Percentiles rank a stretch among this genome's conserved stretches.
These are phyloP conservation scores for Saraca asoca DNA, from an alignment of 331 rosid species.

Conservation along the genomic window DNA sequence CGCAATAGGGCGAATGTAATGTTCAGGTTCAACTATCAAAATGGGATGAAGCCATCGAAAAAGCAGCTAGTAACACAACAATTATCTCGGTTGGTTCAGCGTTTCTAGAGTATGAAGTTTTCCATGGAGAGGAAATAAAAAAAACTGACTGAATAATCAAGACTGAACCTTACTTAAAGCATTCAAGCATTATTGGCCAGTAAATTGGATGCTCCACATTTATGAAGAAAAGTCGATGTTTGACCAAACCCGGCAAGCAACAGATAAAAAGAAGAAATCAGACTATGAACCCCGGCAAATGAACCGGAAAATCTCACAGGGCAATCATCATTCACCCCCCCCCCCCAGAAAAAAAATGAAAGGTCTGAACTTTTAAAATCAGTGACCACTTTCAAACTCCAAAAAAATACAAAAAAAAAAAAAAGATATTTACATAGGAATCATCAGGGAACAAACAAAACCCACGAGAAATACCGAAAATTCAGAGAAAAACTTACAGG, in stretches of 20 bases:
- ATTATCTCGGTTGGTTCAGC: constrained; percentile 2
- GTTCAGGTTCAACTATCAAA: neutral
- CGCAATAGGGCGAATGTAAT: neutral
- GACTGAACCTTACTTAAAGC: constrained; percentile 6
- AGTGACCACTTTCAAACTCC: constrained; percentile 3
- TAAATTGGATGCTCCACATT: constrained; percentile 1
- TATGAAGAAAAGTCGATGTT: neutral
- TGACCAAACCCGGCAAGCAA: constrained; percentile 33
- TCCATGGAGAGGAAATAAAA: too few relatives aligned
- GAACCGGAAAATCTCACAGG: neutral
- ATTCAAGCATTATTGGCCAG: neutral
- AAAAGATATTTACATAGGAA: neutral
- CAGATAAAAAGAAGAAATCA: neutral
- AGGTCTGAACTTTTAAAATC: neutral
- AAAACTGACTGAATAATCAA: constrained; percentile 14
- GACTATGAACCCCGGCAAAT: constrained; percentile 27
- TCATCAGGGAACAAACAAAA: neutral
- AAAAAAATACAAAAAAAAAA: neutral
- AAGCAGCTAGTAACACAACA: neutral
- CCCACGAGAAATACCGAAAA: neutral
- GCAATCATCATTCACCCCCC: constrained; percentile 14
- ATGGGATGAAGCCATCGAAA: neutral
- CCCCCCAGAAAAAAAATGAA: neutral
- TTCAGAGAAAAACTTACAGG: constrained; percentile 54
- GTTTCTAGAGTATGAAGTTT: too few relatives aligned